Conservation (phyloP, 2,329 filamentous ascomycete genomes). For the Bipolaris sorokiniana region DNA sequence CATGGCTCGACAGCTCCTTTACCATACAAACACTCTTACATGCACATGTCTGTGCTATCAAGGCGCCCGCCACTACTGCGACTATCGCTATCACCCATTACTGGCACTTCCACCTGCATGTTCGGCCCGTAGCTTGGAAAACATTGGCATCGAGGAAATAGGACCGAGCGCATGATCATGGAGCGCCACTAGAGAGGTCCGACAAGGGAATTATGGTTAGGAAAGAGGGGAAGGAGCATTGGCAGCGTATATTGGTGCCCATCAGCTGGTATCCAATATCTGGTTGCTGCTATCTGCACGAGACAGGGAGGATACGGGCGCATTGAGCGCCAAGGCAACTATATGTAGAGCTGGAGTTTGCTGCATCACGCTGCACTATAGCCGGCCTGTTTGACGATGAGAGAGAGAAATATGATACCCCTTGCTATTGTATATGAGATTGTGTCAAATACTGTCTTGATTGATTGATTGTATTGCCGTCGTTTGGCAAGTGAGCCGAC, state of each 20-base stretch:
- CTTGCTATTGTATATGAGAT: constrained; percentile 7
- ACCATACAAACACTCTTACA: background rate
- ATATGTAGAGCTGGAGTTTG: constrained; percentile 14
- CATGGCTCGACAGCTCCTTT: background rate
- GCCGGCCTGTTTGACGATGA: constrained; percentile 9
- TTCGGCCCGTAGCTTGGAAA: background rate
- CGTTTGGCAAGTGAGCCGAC: background rate
- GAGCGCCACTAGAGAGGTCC: background rate
- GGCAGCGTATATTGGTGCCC: constrained; percentile 6
- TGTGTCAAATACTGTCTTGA: background rate
- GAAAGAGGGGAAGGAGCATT: background rate
- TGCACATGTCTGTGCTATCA: background rate
- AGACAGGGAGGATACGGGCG: background rate
- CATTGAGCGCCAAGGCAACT: background rate
- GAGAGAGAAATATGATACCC: constrained; percentile 13
- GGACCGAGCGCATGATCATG: background rate
- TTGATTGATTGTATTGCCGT: background rate
- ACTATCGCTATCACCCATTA: no score
- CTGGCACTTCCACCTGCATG: background rate
- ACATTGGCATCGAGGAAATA: background rate
- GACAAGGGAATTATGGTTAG: background rate
- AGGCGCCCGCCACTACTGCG: background rate
- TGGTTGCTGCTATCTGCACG: background rate
- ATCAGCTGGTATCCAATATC: background rate
- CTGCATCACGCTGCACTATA: constrained; percentile 4